A percentile compares a stretch with the other conserved stretches of the same genome.
Evolutionary conservation across 176 grass and related monocot genomes (phyloP).

Genomic region (Phragmites australis): DNA sequence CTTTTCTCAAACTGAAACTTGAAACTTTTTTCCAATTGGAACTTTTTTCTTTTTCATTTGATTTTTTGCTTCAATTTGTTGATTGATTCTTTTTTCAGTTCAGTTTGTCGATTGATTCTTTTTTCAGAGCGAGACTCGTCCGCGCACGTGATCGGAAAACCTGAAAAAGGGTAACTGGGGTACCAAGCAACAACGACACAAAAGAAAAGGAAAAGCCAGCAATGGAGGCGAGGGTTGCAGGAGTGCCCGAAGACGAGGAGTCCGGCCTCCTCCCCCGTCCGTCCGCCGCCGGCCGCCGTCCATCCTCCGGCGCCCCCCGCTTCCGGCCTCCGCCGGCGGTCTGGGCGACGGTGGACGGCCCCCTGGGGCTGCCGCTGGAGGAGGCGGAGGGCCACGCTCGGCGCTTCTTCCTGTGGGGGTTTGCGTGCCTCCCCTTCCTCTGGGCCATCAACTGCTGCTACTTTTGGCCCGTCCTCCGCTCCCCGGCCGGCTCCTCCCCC

Average conservation of each 20-base stretch:
- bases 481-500: conserved; percentile 32
- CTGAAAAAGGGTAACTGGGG: too few relatives aligned
- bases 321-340: conserved; percentile 21
- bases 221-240: conserved; percentile 52
- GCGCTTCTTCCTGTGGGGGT: conserved; percentile 88
- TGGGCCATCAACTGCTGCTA: conserved; percentile 98
- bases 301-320: neutral
- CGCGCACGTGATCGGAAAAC: too few relatives aligned
- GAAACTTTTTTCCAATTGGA: too few relatives aligned
- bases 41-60: too few relatives aligned
- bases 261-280: conserved; percentile 45
- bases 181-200: too few relatives aligned
- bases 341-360: conserved; percentile 85
- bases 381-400: conserved; percentile 70
- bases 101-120: too few relatives aligned
- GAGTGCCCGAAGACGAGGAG: conserved; percentile 49
- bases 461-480: conserved; percentile 89
- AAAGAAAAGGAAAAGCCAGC: neutral
- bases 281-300: neutral
- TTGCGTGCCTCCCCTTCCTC: conserved; percentile 85
- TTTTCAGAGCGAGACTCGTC: too few relatives aligned
- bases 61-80: too few relatives aligned
- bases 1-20: too few relatives aligned
- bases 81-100: too few relatives aligned
- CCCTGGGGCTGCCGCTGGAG: conserved; percentile 72